Conservation (phyloP, 176 grass and related monocot species). For the Aegilops bicornis region DNA sequence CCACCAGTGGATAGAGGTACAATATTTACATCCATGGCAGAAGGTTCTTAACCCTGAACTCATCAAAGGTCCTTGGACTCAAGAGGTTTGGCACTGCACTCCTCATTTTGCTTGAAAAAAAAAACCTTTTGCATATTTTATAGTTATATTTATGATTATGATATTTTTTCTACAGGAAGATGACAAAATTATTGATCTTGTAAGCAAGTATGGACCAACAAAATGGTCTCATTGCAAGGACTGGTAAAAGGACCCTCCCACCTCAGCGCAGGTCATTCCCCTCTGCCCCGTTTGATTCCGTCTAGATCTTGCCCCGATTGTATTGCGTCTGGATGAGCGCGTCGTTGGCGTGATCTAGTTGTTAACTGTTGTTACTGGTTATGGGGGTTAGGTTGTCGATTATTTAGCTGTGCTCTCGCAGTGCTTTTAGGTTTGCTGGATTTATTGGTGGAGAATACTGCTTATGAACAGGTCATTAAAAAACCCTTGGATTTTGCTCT, state of each 20-base stretch:
- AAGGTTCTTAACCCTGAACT: constrained; percentile 98
- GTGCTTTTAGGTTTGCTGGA: too few species aligned
- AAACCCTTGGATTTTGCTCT: too few species aligned
- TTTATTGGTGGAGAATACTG: too few species aligned
- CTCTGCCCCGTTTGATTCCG: too few species aligned
- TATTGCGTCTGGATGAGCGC: too few species aligned
- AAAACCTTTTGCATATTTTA: constrained; percentile 4
- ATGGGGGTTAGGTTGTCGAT: too few species aligned
- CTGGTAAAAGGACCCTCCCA: background rate
- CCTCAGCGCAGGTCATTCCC: too few species aligned
- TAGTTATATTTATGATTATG: constrained; percentile 21
- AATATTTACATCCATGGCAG: constrained; percentile 97
- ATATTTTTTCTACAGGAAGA: constrained; percentile 65
- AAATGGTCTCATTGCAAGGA: constrained; percentile 85
- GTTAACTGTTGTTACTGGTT: too few species aligned
- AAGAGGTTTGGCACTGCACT: constrained; percentile 63
- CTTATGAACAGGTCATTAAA: too few species aligned
- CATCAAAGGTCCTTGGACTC: constrained; percentile 95
- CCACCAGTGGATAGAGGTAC: constrained; percentile 97
- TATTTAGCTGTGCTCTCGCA: too few species aligned
- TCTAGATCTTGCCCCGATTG: too few species aligned
- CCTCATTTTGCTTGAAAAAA: constrained; percentile 6
- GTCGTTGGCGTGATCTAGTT: too few species aligned
- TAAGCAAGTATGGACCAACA: constrained; percentile 78
- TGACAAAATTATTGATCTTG: constrained; percentile 85